A percentile compares a stretch with the other conserved stretches of the same genome.
Evolutionary conservation across 192 early-diverging fungal species (phyloP).

Genomic region (Gorgonomyces haynaldii): DNA sequence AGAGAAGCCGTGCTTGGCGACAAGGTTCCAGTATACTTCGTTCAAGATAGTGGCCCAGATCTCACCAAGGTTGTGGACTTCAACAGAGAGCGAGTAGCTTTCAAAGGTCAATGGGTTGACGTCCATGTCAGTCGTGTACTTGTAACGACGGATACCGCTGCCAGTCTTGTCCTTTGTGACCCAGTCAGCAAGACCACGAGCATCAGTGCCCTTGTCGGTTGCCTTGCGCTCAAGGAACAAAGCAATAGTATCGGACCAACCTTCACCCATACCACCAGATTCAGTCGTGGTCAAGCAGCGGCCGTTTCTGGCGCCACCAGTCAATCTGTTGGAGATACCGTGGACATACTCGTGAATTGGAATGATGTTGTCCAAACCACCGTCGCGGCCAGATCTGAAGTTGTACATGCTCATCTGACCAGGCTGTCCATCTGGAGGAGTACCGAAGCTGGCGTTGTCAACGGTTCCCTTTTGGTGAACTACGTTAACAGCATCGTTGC

Average conservation of each 20-base stretch:
- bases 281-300: conserved; percentile 28
- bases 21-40: conserved; percentile 52
- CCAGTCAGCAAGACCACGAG: neutral
- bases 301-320: conserved; percentile 45
- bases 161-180: neutral
- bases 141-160: conserved; percentile 39
- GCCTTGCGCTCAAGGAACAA: neutral
- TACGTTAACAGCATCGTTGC: conserved; percentile 40
- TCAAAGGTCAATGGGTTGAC: conserved; percentile 25
- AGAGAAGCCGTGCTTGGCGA: conserved; percentile 18
- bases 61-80: conserved; percentile 48
- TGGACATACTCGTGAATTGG: conserved; percentile 49
- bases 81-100: conserved; percentile 15
- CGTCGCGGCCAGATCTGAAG: conserved; percentile 46
- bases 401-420: conserved; percentile 42
- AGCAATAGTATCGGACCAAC: conserved; percentile 7
- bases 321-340: conserved; percentile 49
- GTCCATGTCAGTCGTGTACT: conserved; percentile 44
- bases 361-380: conserved; percentile 46
- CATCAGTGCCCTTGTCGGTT: conserved; percentile 1
- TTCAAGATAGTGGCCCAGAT: conserved; percentile 50
- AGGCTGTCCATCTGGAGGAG: conserved; percentile 25
- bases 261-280: conserved; percentile 8
- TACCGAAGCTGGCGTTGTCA: conserved; percentile 35
- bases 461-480: conserved; percentile 27